These are phyloP conservation scores for Mycena galopus DNA, from an alignment of 768 basidiomycete genomes.

Conservation along the genomic window DNA sequence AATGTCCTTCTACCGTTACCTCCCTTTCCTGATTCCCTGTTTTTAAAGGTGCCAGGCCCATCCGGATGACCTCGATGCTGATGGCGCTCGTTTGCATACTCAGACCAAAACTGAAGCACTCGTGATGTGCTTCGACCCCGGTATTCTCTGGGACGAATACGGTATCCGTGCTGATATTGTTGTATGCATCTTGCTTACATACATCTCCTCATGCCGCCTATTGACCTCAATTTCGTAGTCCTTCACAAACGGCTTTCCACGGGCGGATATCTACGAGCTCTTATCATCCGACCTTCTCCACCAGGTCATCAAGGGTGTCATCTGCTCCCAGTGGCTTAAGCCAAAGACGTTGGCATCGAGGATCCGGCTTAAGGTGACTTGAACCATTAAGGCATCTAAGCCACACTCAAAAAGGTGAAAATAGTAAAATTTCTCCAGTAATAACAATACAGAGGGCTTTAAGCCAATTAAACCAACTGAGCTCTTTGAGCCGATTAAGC, in stretches of 20 bases:
- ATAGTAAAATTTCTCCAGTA: no score
- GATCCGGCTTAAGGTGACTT: no score
- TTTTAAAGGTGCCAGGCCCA: conserved; percentile 13
- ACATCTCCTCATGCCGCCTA: no score
- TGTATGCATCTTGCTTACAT: conserved; percentile 10
- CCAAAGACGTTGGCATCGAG: no score
- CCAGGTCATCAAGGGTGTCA: no score
- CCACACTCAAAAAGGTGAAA: no score
- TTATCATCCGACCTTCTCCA: conserved; percentile 27
- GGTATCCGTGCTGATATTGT: conserved; percentile 33
- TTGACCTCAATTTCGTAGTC: conserved; percentile 28
- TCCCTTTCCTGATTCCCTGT: neutral
- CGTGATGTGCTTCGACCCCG: conserved; percentile 22
- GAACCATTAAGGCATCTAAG: no score
- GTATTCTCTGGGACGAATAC: conserved; percentile 35
- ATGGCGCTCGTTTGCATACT: neutral
- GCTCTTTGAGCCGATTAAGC: no score
- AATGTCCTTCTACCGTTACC: neutral
- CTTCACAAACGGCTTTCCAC: conserved; percentile 39
- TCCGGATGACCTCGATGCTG: conserved; percentile 19
- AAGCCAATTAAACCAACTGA: no score
- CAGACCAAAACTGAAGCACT: conserved; percentile 19
- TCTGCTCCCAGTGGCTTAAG: no score
- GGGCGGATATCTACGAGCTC: conserved; percentile 25
- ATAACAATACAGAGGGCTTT: no score